These are phyloP conservation scores for Durusdinium trenchii DNA, from an alignment of 73 alveolate genomes.

Conservation along the genomic window DNA sequence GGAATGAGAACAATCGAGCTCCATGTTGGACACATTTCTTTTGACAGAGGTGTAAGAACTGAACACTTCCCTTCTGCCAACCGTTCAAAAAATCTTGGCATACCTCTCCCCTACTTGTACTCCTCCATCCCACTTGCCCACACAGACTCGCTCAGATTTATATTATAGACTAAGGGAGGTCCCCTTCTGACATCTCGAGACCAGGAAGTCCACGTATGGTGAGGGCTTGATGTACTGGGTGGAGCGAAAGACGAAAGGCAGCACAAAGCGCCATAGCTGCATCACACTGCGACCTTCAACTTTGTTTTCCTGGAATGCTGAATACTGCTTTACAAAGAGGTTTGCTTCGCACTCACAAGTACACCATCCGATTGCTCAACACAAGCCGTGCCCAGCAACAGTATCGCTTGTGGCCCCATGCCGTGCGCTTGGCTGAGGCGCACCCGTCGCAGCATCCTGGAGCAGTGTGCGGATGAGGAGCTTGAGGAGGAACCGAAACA, in stretches of 20 bases:
- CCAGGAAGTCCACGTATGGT: background rate
- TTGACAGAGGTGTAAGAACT: background rate
- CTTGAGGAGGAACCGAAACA: background rate
- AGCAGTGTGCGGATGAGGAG: background rate
- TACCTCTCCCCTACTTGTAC: no score
- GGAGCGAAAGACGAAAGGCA: background rate
- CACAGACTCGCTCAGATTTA: no score
- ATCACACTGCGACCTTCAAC: background rate
- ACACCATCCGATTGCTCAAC: no score
- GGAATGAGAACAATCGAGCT: no score
- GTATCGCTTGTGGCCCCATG: no score
- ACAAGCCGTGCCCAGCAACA: no score
- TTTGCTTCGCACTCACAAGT: background rate
- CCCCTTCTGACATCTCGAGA: background rate
- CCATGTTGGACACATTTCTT: no score
- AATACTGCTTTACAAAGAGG: background rate
- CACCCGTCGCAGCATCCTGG: background rate
- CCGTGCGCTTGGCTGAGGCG: background rate
- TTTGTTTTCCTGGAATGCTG: background rate
- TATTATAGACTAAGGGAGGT: no score
- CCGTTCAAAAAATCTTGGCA: no score
- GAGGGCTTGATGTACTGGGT: background rate
- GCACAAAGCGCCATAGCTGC: background rate
- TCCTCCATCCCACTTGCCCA: no score
- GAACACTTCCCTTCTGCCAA: background rate